Evolutionary conservation across 352 stramenopile species (phyloP), one percentile per base, ranked within the genome.

Genomic region (Blastocystis sp.): DNA sequence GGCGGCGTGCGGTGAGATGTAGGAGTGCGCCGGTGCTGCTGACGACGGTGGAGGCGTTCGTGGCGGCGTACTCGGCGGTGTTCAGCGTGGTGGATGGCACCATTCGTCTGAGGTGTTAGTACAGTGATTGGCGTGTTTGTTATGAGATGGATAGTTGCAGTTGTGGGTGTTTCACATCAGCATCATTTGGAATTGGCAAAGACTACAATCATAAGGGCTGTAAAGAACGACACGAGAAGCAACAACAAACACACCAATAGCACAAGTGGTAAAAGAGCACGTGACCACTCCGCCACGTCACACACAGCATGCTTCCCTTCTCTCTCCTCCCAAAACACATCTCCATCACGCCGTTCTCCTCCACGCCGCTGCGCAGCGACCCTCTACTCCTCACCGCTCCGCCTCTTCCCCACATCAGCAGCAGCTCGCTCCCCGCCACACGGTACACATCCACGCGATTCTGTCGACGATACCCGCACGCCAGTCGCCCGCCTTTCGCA

Each of bases 241-340:
- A 34, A 34, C 48, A 56, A 69, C 48, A 67, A 60, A 84, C 74
- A 84, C 48, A 52, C 3, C 23, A 84, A 67, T 84, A 84, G 3
- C n/a, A 52, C 53, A 84, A 69, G 69, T 84, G 74, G 69, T 84
- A 84, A 56, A 66, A 70, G 21, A 84, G 34, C 14, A 66, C 23
- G 43, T 84, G 74, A 38, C 74, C 74, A n/a, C 52, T 69, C 34
- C 43, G 67, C 74, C 74, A 84, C 23, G 59, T 69, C 4, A 69
- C 74, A 67, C 61, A 52, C 34, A 84, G 56, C 38, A 84, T 14
- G 28, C 74, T 84, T 10, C 74, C 74, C 34, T 45, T 84, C 74
- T 45, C 21, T 45, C 28, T 28, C 40, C 56, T 67, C n/a, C 34
- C 74, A 52, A 84, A 84, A 2, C 5, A 45, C 52, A 84, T 45